These are phyloP conservation scores for Elsinoe australis DNA, from an alignment of 2,329 filamentous ascomycete genomes.

Conservation along the genomic window DNA sequence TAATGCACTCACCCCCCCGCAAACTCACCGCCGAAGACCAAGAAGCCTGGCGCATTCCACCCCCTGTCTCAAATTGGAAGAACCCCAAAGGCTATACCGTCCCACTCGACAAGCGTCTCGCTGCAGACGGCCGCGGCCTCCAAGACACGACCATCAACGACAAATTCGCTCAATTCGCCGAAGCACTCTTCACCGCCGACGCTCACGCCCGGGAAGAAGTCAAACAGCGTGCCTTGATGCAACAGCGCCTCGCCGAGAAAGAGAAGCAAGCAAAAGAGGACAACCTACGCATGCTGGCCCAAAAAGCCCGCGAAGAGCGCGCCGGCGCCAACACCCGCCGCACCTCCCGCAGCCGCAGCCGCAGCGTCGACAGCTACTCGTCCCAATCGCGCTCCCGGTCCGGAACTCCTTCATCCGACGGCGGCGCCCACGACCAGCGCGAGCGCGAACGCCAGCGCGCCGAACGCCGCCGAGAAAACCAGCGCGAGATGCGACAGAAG, in stretches of 20 bases:
- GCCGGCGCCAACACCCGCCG: slow-evolving; percentile 31
- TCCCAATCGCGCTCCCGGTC: slow-evolving; percentile 25
- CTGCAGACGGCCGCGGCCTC: slow-evolving; percentile 82
- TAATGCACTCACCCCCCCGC: slow-evolving; percentile 89
- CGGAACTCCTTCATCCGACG: slow-evolving; percentile 34
- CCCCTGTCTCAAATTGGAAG: slow-evolving; percentile 97
- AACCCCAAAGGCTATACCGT: slow-evolving; percentile 98
- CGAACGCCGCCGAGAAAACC: slow-evolving; percentile 72
- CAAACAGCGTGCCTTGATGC: slow-evolving; percentile 84
- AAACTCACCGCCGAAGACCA: slow-evolving; percentile 96
- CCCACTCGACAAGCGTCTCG: slow-evolving; percentile 87
- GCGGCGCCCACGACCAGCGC: slow-evolving; percentile 55
- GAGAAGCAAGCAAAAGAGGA: slow-evolving; percentile 94
- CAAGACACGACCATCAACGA: slow-evolving; percentile 97
- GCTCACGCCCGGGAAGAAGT: slow-evolving; percentile 93
- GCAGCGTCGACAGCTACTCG: slow-evolving; percentile 19
- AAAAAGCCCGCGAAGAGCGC: slow-evolving; percentile 77
- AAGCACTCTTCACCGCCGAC: slow-evolving; percentile 89
- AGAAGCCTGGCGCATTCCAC: slow-evolving; percentile 87
- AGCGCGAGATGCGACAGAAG: slow-evolving; percentile 84
- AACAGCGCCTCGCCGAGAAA: slow-evolving; percentile 91
- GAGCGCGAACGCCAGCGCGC: slow-evolving; percentile 49
- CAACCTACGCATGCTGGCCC: slow-evolving; percentile 74
- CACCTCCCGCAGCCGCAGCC: slow-evolving; percentile 22
- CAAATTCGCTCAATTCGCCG: slow-evolving; percentile 93